These are phyloP conservation scores for Linnemannia exigua DNA, from an alignment of 192 early-diverging fungal species.

Conservation along the genomic window DNA sequence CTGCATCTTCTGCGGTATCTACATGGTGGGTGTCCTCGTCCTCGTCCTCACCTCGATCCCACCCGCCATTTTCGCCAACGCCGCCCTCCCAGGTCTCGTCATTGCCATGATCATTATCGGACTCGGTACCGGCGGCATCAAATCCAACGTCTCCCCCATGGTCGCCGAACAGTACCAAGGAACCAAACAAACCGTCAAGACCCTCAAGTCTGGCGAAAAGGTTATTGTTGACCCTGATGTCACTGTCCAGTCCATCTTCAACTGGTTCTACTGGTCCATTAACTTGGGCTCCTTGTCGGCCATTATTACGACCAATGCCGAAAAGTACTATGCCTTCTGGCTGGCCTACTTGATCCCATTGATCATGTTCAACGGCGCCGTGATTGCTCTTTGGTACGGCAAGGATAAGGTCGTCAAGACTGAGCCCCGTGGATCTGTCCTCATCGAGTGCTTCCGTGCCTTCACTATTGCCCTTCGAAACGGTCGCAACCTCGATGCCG, in stretches of 20 bases:
- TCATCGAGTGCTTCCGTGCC: slow-evolving; percentile 65
- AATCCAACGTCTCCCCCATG: slow-evolving; percentile 82
- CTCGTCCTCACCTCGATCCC: slow-evolving; percentile 75
- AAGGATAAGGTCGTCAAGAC: slow-evolving; percentile 65
- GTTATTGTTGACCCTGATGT: slow-evolving; percentile 78
- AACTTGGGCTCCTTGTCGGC: slow-evolving; percentile 77
- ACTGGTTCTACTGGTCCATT: slow-evolving; percentile 88
- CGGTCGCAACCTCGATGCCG: slow-evolving; percentile 70
- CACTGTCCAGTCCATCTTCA: slow-evolving; percentile 85
- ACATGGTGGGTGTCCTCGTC: slow-evolving; percentile 74
- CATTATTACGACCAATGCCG: slow-evolving; percentile 68
- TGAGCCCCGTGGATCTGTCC: slow-evolving; percentile 72
- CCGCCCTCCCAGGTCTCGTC: slow-evolving; percentile 75
- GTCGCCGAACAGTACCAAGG: slow-evolving; percentile 79
- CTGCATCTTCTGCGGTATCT: slow-evolving; percentile 72
- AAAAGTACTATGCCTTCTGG: slow-evolving; percentile 72
- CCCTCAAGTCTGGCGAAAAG: slow-evolving; percentile 65
- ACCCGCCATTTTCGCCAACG: slow-evolving; percentile 66
- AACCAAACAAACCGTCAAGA: slow-evolving; percentile 72
- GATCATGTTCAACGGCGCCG: slow-evolving; percentile 67
- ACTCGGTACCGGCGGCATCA: slow-evolving; percentile 85
- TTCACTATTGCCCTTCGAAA: slow-evolving; percentile 50
- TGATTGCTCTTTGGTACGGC: slow-evolving; percentile 64
- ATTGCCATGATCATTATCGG: slow-evolving; percentile 81
- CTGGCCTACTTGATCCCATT: slow-evolving; percentile 71